Conservation (phyloP, 306 rosid species). For the Oxytropis ochrocephala region DNA sequence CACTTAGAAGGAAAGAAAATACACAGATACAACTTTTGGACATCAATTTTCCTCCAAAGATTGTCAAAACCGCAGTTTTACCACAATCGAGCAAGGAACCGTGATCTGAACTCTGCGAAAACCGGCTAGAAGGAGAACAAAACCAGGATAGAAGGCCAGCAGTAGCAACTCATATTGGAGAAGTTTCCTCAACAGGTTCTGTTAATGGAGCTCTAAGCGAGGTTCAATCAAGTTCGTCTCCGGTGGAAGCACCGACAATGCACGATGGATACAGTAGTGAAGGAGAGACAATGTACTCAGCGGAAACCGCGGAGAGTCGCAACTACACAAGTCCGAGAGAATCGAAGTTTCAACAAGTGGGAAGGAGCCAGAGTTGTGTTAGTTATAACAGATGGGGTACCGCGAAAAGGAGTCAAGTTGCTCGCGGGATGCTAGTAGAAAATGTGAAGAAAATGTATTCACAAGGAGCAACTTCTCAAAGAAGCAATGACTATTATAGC, state of each 20-base stretch:
- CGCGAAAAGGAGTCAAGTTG: conserved; percentile 52
- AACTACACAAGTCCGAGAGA: conserved; percentile 77
- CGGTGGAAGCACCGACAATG: conserved; percentile 42
- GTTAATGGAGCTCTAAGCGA: conserved; percentile 66
- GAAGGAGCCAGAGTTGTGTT: conserved; percentile 96
- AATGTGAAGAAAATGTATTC: conserved; percentile 85
- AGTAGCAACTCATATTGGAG: conserved; percentile 24
- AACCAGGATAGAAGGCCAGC: conserved; percentile 19
- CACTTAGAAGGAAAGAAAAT: conserved; percentile 53
- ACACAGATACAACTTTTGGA: conserved; percentile 67
- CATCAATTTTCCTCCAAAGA: conserved; percentile 87
- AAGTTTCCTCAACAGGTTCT: conserved; percentile 74
- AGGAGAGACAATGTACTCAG: conserved; percentile 98
- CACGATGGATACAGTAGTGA: conserved; percentile 75
- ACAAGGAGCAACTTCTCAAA: conserved; percentile 80
- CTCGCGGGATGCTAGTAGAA: conserved; percentile 52
- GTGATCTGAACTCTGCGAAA: conserved; percentile 38
- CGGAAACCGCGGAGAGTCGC: conserved; percentile 93
- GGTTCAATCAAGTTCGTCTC: conserved; percentile 78
- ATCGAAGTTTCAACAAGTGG: conserved; percentile 68
- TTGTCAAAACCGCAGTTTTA: conserved; percentile 32
- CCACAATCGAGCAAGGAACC: conserved; percentile 30
- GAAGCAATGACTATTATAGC: conserved; percentile 89
- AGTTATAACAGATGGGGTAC: conserved; percentile 75
- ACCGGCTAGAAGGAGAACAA: conserved; percentile 37